These are phyloP conservation scores for Arabidopsis thaliana DNA, from an alignment of 345 rosid genomes.

Conservation along the genomic window TAIR10.1 NC_003075.7:8523501-8524000, in stretches of 20 bases:
- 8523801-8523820: constrained; percentile 23
- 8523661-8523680: constrained; percentile 15
- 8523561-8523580: constrained; percentile 65
- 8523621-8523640: constrained; percentile 6
- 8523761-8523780: constrained; percentile 47
- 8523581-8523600: constrained; percentile 88
- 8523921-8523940: constrained; percentile 54
- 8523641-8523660: neutral
- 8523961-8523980: constrained; percentile 20
- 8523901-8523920: constrained; percentile 40
- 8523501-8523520: constrained; percentile 95
- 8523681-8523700: neutral
- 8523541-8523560: constrained; percentile 86
- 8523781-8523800: constrained; percentile 29
- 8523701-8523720: constrained; percentile 44
- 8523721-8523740: constrained; percentile 24
- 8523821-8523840: constrained; percentile 36
- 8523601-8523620: constrained; percentile 60
- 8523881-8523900: constrained; percentile 30
- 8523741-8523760: constrained; percentile 53
- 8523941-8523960: neutral
- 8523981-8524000: constrained; percentile 52
- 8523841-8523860: constrained; percentile 39
- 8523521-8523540: constrained; percentile 87
- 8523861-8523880: neutral